Base-by-base conservation (phyloP, 768 basidiomycete species). In the Tricholoma sp. region DNA sequence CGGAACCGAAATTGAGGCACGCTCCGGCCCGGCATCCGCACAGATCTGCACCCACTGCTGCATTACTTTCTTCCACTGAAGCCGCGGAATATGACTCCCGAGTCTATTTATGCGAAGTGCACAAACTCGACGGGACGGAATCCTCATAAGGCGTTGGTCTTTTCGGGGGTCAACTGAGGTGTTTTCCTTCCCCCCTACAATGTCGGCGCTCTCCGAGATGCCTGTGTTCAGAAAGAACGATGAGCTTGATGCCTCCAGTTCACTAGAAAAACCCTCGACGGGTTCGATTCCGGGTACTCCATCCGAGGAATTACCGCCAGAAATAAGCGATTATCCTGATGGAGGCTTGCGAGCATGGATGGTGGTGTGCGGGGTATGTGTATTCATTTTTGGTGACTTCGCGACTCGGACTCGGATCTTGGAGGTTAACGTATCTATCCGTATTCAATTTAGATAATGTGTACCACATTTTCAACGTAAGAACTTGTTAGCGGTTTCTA, bases 311-410 rank as follows among this genome's bases (percentile, higher is more conserved):
- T 37, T 22, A 18, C 29, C 6, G 12, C 18, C 31, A 47, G 27
- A 41, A 32, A 6, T 69, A 67, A n/a, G 14, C 10, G 72, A 69
- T 51, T 77, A 67, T 60, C 77, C 77, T 0, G 78, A 79, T 61
- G 78, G 78, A 39, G 78, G 78, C 1, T 63, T 72, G 35, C 65
- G 67, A 55, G 78, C 78, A 14, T 79, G 78, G 78, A 55, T 78
- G 18, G 68, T 79, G 37, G 73, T 79, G 22, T 63, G 67, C 50
- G 78, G 77, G 61, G 78, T 79, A 58, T 50, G 75, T 66, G n/a
- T 54, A 11, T 45, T 16, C 16, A 10, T 45, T 16, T 22, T 6
- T n/a, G 22, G 8, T 18, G 18, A 12, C 19, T 37, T 5, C 12
- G 18, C 16, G 24, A n/a, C n/a, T n/a, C n/a, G n/a, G n/a, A 27